phyloP scores from a whole-genome alignment of 257 asterid genomes.

The Nicotiana paniculata region DNA sequence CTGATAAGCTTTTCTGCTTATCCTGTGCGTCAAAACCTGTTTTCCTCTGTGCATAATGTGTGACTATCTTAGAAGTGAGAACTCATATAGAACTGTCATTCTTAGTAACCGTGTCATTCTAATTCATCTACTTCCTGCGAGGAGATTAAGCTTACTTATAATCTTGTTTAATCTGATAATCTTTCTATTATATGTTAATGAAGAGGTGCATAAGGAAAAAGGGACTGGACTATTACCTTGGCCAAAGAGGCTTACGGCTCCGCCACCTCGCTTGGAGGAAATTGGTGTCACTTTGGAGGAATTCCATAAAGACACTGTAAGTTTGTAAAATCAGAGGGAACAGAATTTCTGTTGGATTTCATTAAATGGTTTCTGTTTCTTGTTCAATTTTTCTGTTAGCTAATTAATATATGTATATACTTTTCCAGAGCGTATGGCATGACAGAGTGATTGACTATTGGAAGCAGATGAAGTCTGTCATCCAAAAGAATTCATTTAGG shows the following conservation, averaged over 20 bases:
- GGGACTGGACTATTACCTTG: conserved; percentile 80
- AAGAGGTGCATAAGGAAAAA: conserved; percentile 72
- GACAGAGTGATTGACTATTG: conserved; percentile 69
- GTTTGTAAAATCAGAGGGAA: conserved; percentile 18
- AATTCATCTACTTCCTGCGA: neutral
- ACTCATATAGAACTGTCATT: neutral
- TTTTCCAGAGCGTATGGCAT: conserved; percentile 65
- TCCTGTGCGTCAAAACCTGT: neutral
- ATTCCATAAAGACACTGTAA: conserved; percentile 66
- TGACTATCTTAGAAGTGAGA: neutral
- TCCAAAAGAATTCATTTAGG: conserved; percentile 54
- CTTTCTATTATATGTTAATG: conserved; percentile 6
- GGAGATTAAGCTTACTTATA: conserved; percentile 1
- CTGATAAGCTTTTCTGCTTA: neutral
- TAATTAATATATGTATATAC: neutral
- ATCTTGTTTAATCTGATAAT: neutral
- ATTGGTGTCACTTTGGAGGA: conserved; percentile 44
- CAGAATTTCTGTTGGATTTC: neutral
- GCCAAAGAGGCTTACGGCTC: conserved; percentile 74
- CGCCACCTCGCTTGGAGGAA: conserved; percentile 78
- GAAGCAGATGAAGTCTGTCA: conserved; percentile 75
- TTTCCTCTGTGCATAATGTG: neutral
- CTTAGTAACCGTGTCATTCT: neutral
- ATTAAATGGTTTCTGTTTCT: neutral
- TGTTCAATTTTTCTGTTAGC: neutral